Conservation (phyloP, 1,139 yeast species). For the Taiozyma onychis region DNA sequence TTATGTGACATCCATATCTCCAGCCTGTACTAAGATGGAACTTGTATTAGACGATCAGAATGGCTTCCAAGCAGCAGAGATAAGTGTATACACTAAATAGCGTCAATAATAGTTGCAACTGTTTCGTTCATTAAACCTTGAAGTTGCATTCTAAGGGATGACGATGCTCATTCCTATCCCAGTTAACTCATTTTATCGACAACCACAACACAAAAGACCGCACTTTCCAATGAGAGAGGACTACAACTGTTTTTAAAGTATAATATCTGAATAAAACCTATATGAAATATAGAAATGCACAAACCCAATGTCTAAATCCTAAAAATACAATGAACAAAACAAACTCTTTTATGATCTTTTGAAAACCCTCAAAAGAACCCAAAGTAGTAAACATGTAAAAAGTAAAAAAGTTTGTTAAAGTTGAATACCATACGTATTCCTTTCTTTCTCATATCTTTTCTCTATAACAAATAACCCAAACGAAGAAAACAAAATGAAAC, state of each 20-base stretch:
- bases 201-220: not conserved
- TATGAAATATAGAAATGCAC: slow-evolving; percentile 11
- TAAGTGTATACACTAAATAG: too few species aligned
- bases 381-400: not conserved
- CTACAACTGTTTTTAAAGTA: not conserved
- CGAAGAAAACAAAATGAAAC: not conserved
- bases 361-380: not conserved
- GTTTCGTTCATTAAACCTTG: too few species aligned
- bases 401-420: not conserved
- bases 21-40: too few species aligned
- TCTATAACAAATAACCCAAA: not conserved
- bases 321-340: slow-evolving; percentile 11
- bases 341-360: slow-evolving; percentile 15
- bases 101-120: too few species aligned
- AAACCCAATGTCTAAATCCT: slow-evolving; percentile 20
- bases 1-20: too few species aligned
- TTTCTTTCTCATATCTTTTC: not conserved
- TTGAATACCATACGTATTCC: not conserved
- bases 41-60: too few species aligned
- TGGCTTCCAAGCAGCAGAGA: too few species aligned
- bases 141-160: too few species aligned
- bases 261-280: slow-evolving; percentile 1
- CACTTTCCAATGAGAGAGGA: not conserved
- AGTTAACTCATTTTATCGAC: too few species aligned
- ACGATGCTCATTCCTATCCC: too few species aligned